phyloP scores from a whole-genome alignment of 768 basidiomycete species.

The Hypsizygus marmoreus region DNA sequence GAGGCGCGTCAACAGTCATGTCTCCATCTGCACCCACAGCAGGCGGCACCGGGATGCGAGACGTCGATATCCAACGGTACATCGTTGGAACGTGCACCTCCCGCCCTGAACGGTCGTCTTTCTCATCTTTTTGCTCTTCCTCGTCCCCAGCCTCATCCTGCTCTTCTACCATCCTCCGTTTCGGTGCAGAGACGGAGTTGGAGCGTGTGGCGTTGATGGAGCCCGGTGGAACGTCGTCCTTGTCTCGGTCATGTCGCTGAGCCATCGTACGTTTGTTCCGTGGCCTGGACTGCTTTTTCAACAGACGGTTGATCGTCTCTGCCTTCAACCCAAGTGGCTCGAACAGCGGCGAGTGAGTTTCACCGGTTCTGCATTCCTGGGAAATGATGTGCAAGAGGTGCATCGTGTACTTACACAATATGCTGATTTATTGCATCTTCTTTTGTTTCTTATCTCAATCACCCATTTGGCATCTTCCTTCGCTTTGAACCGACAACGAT shows the following conservation, averaged over 20 bases:
- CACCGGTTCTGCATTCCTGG: too few relatives aligned
- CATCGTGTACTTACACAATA: too few relatives aligned
- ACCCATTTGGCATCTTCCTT: too few relatives aligned
- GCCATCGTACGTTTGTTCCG: conserved; percentile 60
- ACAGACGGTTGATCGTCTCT: conserved; percentile 86
- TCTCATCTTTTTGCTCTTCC: conserved; percentile 31
- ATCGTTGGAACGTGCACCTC: conserved; percentile 46
- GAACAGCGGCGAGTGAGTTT: too few relatives aligned
- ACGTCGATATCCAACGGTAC: conserved; percentile 75
- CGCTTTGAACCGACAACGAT: too few relatives aligned
- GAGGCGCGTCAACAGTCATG: background rate
- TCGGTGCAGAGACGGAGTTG: conserved; percentile 26
- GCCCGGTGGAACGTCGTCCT: conserved; percentile 21
- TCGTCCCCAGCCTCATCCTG: conserved; percentile 39
- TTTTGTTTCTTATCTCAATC: too few relatives aligned
- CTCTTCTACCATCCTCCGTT: conserved; percentile 39
- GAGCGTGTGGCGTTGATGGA: conserved; percentile 25
- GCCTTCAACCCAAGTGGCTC: too few relatives aligned
- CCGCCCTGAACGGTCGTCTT: too few relatives aligned
- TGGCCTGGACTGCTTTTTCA: conserved; percentile 81
- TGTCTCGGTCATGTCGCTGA: conserved; percentile 31
- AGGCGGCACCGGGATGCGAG: conserved; percentile 27
- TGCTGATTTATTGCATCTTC: too few relatives aligned
- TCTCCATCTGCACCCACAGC: background rate
- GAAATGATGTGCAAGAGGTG: too few relatives aligned